These are phyloP conservation scores for Xylaria sp. DNA, from an alignment of 495 filamentous ascomycete genomes.

Conservation along the genomic window DNA sequence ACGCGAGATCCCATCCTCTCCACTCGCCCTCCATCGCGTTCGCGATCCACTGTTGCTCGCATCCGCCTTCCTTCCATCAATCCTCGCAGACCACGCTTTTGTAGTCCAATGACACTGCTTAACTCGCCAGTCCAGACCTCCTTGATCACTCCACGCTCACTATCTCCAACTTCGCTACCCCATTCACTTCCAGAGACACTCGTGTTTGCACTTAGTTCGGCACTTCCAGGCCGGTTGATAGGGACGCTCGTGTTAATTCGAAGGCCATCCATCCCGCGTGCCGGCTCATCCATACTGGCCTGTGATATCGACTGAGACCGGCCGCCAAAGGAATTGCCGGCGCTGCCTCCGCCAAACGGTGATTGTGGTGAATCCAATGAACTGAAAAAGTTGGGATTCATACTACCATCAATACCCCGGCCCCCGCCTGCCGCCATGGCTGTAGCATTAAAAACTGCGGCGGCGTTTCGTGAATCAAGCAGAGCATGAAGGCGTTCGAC, in stretches of 20 bases:
- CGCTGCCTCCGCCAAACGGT: conserved; percentile 26
- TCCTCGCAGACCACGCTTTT: conserved; percentile 90
- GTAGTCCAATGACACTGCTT: conserved; percentile 92
- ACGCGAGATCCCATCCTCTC: conserved; percentile 39
- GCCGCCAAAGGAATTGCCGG: conserved; percentile 26
- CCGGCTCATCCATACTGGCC: conserved; percentile 31
- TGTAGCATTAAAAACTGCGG: conserved; percentile 96
- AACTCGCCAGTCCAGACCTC: conserved; percentile 85
- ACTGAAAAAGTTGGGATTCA: conserved; percentile 57
- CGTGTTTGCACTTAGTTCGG: conserved; percentile 57
- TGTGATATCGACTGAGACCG: conserved; percentile 38
- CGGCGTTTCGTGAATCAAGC: conserved; percentile 90
- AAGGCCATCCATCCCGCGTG: conserved; percentile 37
- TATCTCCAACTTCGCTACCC: conserved; percentile 53
- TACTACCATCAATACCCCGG: conserved; percentile 64
- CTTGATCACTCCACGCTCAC: conserved; percentile 42
- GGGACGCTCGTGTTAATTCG: conserved; percentile 51
- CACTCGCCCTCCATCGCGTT: conserved; percentile 37
- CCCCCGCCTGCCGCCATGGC: conserved; percentile 98
- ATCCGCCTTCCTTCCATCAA: conserved; percentile 94
- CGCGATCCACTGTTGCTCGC: conserved; percentile 58
- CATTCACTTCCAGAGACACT: conserved; percentile 57
- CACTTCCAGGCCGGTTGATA: conserved; percentile 45
- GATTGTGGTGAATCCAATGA: conserved; percentile 33
- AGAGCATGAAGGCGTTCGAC: conserved; percentile 91